Base-by-base conservation (phyloP, 768 basidiomycete species). In the Phallus indusiatus region DNA sequence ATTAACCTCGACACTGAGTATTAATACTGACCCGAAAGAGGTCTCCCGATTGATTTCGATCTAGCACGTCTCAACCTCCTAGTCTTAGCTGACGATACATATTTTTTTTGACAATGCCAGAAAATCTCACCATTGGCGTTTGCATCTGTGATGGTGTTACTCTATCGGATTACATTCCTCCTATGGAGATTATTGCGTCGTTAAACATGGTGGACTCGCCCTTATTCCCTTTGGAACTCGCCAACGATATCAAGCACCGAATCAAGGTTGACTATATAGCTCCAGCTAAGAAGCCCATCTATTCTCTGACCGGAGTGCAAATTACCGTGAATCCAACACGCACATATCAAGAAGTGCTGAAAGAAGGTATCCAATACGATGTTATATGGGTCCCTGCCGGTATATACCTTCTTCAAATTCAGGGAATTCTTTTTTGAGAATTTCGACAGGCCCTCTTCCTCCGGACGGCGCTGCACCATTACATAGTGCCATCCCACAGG, bases 351-450 rank as follows among this genome's bases (percentile, higher is more conserved):
- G 63, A 63, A 7, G 62, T 63, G 7, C 56, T 65, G 17, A 62
- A 66, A 49, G 61, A 55, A 22, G 65, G 67, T 22, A 37, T 51
- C 49, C 69, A 69, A 60, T 69, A 65, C 50, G 69, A 71, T 52
- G 67, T 70, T n/a, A 58, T 71, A 46, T 54, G 68, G 34, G 63
- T 71, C 11, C 69, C 70, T 10, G 69, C 68, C 53, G 69, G 70
- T 71, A 59, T 34, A n/a, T n/a, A n/a, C n/a, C n/a, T n/a, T n/a
- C n/a, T n/a, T n/a, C n/a, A n/a, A n/a, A n/a, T n/a, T n/a, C n/a
- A n/a, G n/a, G n/a, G n/a, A n/a, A n/a, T n/a, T n/a, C n/a, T n/a
- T n/a, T n/a, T n/a, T n/a, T n/a, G n/a, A n/a, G n/a, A n/a, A n/a
- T 28, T 28, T 28, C 28, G 28, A 24, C 22, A 64, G 64, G 64